phyloP scores from a whole-genome alignment of 2,329 filamentous ascomycete genomes.

The Trichophyton mentagrophytes region DNA sequence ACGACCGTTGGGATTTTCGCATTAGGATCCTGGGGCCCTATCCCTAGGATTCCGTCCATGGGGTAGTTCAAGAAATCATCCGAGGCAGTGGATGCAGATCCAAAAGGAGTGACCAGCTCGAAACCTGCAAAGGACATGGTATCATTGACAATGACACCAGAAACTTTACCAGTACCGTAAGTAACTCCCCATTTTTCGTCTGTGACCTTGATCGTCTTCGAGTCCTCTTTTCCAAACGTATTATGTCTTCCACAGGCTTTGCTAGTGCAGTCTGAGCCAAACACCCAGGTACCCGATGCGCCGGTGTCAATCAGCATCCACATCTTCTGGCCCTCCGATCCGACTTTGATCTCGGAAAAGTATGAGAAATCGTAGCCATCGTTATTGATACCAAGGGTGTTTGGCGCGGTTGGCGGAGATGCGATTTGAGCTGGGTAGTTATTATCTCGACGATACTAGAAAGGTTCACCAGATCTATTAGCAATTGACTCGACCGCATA shows the following conservation, averaged over 20 bases:
- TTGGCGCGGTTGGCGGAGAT: conserved; percentile 27
- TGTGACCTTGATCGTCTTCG: conserved; percentile 47
- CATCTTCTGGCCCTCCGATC: conserved; percentile 38
- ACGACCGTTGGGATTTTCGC: conserved; percentile 52
- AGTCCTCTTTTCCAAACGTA: conserved; percentile 54
- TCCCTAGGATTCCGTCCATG: conserved; percentile 76
- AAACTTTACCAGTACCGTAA: conserved; percentile 67
- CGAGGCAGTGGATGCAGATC: conserved; percentile 58
- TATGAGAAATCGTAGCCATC: conserved; percentile 45
- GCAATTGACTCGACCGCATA: not conserved
- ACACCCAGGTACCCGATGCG: conserved; percentile 65
- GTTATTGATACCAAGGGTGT: conserved; percentile 41
- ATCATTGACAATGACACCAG: conserved; percentile 54
- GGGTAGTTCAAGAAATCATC: conserved; percentile 64
- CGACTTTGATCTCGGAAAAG: conserved; percentile 40
- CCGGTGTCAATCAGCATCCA: conserved; percentile 44
- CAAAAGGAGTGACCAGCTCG: conserved; percentile 46
- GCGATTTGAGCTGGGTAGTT: conserved; percentile 34
- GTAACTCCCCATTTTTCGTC: conserved; percentile 49
- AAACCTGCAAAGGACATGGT: conserved; percentile 53
- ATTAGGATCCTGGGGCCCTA: conserved; percentile 50
- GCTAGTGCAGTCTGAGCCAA: conserved; percentile 55
- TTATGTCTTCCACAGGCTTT: conserved; percentile 57
- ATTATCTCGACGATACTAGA: conserved; percentile 35
- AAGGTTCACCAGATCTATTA: conserved; percentile 5